A percentile compares a stretch with the other conserved stretches of the same genome.
Evolutionary conservation across 371 early-diverging fungal species (phyloP).

Genomic region (Smittium culicis): DNA sequence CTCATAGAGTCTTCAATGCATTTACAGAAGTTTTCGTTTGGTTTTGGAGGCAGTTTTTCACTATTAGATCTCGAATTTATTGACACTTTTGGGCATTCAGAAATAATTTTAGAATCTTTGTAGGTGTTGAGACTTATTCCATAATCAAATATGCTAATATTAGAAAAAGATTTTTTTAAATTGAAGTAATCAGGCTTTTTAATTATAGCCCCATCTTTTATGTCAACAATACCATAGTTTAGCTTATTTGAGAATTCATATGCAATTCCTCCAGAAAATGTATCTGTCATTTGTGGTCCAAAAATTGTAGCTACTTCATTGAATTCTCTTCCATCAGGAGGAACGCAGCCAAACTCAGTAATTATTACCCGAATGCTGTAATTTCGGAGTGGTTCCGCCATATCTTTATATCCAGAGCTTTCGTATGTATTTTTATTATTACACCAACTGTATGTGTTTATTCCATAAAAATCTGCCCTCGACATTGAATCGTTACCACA

Average conservation of each 20-base stretch:
- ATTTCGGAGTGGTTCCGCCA: conserved; percentile 21
- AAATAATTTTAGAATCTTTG: neutral
- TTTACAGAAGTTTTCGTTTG: neutral
- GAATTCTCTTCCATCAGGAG: neutral
- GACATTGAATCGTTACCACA: conserved; percentile 44
- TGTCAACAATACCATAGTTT: neutral
- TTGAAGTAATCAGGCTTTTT: neutral
- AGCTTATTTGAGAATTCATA: neutral
- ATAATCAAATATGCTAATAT: neutral
- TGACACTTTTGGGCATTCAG: neutral
- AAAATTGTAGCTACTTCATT: neutral
- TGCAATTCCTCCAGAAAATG: neutral
- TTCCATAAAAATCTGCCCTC: conserved; percentile 55
- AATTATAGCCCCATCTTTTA: neutral
- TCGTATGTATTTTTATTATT: conserved; percentile 22
- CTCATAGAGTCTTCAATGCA: neutral
- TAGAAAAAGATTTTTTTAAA: neutral
- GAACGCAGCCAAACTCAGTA: neutral
- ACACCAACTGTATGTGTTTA: conserved; percentile 36
- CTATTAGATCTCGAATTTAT: neutral
- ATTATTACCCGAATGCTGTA: conserved; percentile 24
- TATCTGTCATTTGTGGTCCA: neutral
- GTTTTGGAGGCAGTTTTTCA: neutral
- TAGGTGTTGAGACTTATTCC: neutral
- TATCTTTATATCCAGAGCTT: conserved; percentile 31